Conservation (phyloP, 768 basidiomycete genomes). For the Leucocoprinus sp. region DNA sequence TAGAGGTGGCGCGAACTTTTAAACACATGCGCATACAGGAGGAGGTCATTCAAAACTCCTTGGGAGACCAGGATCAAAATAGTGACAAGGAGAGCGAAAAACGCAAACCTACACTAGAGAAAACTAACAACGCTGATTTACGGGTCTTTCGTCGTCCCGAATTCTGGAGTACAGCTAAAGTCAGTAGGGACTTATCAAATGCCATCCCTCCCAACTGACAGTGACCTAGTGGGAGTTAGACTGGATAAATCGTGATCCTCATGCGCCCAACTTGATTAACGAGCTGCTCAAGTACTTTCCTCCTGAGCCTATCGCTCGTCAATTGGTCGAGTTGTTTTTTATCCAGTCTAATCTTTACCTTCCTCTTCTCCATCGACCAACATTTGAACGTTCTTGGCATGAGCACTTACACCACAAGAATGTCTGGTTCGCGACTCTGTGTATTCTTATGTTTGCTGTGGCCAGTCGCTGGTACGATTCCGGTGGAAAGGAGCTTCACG, state of each 20-base stretch:
- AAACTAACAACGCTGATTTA: conserved; percentile 17
- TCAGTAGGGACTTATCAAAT: conserved; percentile 22
- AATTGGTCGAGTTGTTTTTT: conserved; percentile 66
- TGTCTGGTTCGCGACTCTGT: conserved; percentile 52
- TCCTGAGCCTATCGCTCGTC: conserved; percentile 46
- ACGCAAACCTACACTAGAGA: not conserved
- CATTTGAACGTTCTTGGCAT: conserved; percentile 56
- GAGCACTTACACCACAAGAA: conserved; percentile 46
- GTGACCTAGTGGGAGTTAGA: conserved; percentile 48
- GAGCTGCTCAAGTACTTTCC: conserved; percentile 44
- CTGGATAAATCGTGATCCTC: conserved; percentile 38
- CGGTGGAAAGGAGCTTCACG: conserved; percentile 14
- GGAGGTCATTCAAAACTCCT: conserved; percentile 2
- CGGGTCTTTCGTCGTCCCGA: conserved; percentile 29
- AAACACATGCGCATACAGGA: conserved; percentile 43
- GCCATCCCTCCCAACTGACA: conserved; percentile 1
- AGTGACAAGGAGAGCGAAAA: not conserved
- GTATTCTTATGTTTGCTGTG: conserved; percentile 59
- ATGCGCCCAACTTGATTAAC: conserved; percentile 23
- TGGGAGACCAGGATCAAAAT: conserved; percentile 14
- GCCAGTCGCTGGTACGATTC: conserved; percentile 62
- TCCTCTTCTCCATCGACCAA: conserved; percentile 65
- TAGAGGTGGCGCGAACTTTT: conserved; percentile 45
- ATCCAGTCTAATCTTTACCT: conserved; percentile 45
- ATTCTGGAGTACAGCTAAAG: conserved; percentile 54